These are phyloP conservation scores for Neofusicoccum sp. DNA, from an alignment of 2,329 filamentous ascomycete species.

Conservation along the genomic window DNA sequence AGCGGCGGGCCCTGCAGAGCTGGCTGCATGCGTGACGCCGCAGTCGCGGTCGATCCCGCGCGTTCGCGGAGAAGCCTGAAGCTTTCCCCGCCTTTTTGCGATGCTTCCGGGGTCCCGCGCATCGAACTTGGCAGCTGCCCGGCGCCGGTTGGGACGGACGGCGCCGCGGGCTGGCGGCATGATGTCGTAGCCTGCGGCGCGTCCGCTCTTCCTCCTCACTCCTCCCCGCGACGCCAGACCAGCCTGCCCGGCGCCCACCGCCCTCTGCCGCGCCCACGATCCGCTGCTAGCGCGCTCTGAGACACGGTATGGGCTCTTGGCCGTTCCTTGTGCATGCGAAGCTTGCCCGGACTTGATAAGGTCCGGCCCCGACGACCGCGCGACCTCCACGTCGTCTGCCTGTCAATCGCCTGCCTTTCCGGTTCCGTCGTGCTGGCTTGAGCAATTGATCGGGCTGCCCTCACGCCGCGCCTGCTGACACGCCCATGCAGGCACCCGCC, in stretches of 20 bases:
- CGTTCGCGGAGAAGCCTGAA: slow-evolving; percentile 18
- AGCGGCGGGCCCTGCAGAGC: slow-evolving; percentile 9
- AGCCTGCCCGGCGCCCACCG: background rate
- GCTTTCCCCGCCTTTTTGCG: slow-evolving; percentile 19
- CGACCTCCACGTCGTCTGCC: background rate
- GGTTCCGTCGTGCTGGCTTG: background rate
- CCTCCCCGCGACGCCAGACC: background rate
- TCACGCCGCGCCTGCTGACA: background rate
- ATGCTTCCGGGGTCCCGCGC: slow-evolving; percentile 19
- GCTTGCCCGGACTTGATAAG: background rate
- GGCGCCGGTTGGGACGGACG: slow-evolving; percentile 14
- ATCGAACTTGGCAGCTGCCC: slow-evolving; percentile 14
- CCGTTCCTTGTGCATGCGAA: background rate
- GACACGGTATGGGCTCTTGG: slow-evolving; percentile 12
- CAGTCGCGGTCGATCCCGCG: slow-evolving; percentile 14
- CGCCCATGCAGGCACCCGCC: background rate
- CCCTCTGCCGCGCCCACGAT: background rate
- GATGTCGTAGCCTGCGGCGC: slow-evolving; percentile 12
- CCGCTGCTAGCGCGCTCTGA: background rate
- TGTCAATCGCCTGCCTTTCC: background rate
- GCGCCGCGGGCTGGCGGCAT: slow-evolving; percentile 4
- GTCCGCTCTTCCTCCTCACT: slow-evolving; percentile 1
- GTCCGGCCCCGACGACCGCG: slow-evolving; percentile 13
- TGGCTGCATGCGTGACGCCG: slow-evolving; percentile 7
- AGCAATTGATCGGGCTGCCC: background rate